Conservation (phyloP, 352 stramenopile species). For the Phytophthora fragariaefolia region DNA sequence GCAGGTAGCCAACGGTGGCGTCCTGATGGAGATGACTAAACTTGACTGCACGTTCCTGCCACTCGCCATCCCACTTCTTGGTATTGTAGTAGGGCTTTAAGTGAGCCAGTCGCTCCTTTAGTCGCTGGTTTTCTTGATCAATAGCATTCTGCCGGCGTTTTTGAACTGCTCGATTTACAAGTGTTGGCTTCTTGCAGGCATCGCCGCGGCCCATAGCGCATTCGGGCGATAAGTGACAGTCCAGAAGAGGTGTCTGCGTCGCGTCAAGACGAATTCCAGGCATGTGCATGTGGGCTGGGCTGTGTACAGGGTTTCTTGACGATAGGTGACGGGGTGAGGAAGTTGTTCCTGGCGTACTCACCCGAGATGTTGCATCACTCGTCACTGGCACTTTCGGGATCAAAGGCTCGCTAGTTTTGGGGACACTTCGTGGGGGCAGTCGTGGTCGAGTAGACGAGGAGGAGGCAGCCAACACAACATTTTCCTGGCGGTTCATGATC, state of each 20-base stretch:
- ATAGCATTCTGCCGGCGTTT: conserved; percentile 59
- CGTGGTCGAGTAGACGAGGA: conserved; percentile 24
- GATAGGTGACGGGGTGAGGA: conserved; percentile 15
- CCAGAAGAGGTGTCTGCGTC: conserved; percentile 72
- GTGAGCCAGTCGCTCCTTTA: conserved; percentile 56
- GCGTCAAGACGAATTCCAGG: conserved; percentile 73
- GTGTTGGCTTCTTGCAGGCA: conserved; percentile 72
- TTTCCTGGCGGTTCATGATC: conserved; percentile 72
- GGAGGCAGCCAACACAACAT: conserved; percentile 52
- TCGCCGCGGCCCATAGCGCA: conserved; percentile 61
- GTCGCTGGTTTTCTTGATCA: conserved; percentile 65
- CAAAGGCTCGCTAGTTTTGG: conserved; percentile 3
- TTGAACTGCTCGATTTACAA: conserved; percentile 68
- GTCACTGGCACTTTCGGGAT: conserved; percentile 9
- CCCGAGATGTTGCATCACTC: conserved; percentile 1
- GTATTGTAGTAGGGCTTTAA: conserved; percentile 79
- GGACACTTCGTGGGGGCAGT: neutral
- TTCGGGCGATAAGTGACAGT: conserved; percentile 79
- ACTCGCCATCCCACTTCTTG: conserved; percentile 78
- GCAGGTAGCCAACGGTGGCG: conserved; percentile 70
- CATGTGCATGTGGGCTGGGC: conserved; percentile 64
- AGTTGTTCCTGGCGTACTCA: conserved; percentile 15
- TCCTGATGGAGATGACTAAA: conserved; percentile 74
- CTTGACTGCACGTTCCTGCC: conserved; percentile 59
- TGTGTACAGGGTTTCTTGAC: conserved; percentile 43